Evolutionary conservation across 805 yeast genomes (phyloP), one percentile per base, ranked within the genome.

Genomic region (Metschnikowia aberdeeniae): DNA sequence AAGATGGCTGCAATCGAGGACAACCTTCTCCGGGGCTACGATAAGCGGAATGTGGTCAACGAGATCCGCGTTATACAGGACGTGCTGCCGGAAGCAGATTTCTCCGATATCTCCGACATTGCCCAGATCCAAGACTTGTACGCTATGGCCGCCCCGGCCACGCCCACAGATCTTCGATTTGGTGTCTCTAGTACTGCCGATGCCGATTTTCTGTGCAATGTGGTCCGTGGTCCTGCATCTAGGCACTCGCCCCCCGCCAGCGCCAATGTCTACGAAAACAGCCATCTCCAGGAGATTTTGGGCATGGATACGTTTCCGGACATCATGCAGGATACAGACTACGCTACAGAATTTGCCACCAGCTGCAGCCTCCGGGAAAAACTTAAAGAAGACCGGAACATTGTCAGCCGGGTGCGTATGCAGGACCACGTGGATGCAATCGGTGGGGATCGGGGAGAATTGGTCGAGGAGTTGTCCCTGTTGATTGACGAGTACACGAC

Each of bases 361-460:
- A 58, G 59, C 29, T 43, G 59, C 5, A 50, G 56, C 1, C 42
- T 66, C 20, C 55, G 56, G 28, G 51, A 61, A 6, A 59, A 54
- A n/a, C 49, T 71, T 46, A 66, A 67, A 48, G 48, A 53, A 1
- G 52, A 57, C 64, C 53, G 56, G 6, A 48, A 53, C 10, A 41
- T 57, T 6, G 45, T 53, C 14, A 30, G 49, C 28, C 30, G 57
- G 12, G 49, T 40, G 13, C 36, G 52, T 24, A 45, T 38, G 8
- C 54, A 50, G 13, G 63, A 60, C 19, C 54, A 53, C 26, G 31
- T 54, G 14, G 64, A 59, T 4, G 28, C 35, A 9, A 49, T 62
- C 11, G 59, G 66, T 11, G 84, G 79, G 48, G 84, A 79, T 31
- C 65, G 80, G 47, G 80, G 75, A 34, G 83, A 78, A 34, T 55